phyloP scores from a whole-genome alignment of 2,329 filamentous ascomycete species.

The Monilinia vaccinii-corymbosi region DNA sequence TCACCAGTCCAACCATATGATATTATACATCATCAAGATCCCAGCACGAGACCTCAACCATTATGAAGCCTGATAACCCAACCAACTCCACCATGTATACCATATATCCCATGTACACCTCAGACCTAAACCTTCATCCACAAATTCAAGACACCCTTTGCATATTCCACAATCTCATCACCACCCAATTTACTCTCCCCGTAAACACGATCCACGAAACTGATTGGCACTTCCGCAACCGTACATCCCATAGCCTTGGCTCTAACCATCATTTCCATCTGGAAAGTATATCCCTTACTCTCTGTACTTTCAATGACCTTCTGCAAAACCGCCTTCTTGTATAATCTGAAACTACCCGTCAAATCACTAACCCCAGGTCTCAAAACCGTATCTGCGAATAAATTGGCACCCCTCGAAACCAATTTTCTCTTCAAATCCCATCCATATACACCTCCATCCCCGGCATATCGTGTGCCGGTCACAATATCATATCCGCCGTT shows the following conservation, averaged over 20 bases:
- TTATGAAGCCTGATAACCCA: slow-evolving; percentile 1
- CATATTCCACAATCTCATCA: slow-evolving; percentile 93
- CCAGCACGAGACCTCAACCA: neutral
- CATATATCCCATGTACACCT: neutral
- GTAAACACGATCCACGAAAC: slow-evolving; percentile 90
- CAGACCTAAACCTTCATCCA: slow-evolving; percentile 62
- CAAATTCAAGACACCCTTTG: slow-evolving; percentile 70
- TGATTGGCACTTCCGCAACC: slow-evolving; percentile 92
- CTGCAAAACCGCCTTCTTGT: slow-evolving; percentile 82
- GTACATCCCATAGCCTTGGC: slow-evolving; percentile 93
- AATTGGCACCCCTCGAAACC: slow-evolving; percentile 78
- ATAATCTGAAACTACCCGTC: slow-evolving; percentile 88
- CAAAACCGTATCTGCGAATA: slow-evolving; percentile 91
- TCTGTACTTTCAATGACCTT: slow-evolving; percentile 86
- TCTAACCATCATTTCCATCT: slow-evolving; percentile 99
- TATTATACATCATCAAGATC: slow-evolving; percentile 1
- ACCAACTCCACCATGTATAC: slow-evolving; percentile 5
- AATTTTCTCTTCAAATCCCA: slow-evolving; percentile 93
- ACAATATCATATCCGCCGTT: slow-evolving; percentile 85
- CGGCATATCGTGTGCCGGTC: slow-evolving; percentile 89
- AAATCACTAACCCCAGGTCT: slow-evolving; percentile 90
- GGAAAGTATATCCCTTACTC: slow-evolving; percentile 96
- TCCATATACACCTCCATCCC: slow-evolving; percentile 80
- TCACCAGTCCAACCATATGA: slow-evolving; percentile 6
- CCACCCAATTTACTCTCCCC: slow-evolving; percentile 92